phyloP scores from a whole-genome alignment of 2,329 filamentous ascomycete genomes.

The Macrophomina phaseolina region DNA sequence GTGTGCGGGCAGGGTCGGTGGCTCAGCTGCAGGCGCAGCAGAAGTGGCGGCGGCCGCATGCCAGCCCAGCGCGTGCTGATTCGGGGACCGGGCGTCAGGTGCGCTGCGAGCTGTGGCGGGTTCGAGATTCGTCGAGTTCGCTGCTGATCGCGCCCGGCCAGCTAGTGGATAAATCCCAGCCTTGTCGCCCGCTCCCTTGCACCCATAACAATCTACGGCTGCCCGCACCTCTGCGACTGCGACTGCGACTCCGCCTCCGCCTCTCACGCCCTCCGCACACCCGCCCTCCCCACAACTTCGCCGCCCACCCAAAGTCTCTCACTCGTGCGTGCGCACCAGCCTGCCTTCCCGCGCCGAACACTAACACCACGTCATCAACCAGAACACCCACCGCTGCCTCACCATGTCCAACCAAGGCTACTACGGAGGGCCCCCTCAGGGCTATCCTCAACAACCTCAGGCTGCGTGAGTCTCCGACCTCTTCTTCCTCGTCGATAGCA shows the following conservation, averaged over 20 bases:
- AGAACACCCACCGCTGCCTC: background rate
- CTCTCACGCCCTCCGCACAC: conserved; percentile 10
- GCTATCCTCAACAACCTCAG: background rate
- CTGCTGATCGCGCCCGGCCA: conserved; percentile 10
- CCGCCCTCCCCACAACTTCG: background rate
- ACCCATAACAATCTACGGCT: conserved; percentile 11
- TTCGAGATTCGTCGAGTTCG: conserved; percentile 21
- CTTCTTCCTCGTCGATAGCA: conserved; percentile 16
- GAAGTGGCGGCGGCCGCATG: conserved; percentile 1
- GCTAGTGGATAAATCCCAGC: conserved; percentile 25
- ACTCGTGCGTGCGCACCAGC: conserved; percentile 1
- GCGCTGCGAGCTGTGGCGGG: conserved; percentile 13
- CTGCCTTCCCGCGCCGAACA: background rate
- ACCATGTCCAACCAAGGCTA: conserved; percentile 49
- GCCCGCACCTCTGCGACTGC: background rate
- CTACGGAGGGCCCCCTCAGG: conserved; percentile 38
- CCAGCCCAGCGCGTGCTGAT: conserved; percentile 3
- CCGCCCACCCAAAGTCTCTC: background rate
- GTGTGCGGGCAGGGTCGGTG: conserved; percentile 3
- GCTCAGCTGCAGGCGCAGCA: conserved; percentile 22
- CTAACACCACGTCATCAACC: conserved; percentile 20
- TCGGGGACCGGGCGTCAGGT: conserved; percentile 16
- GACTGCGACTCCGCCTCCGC: conserved; percentile 17
- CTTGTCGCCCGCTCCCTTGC: conserved; percentile 22
- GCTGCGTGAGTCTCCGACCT: conserved; percentile 9